These are phyloP conservation scores for Puccinia brachypodii DNA, from an alignment of 1,284 basidiomycete species.

Conservation along the genomic window DNA sequence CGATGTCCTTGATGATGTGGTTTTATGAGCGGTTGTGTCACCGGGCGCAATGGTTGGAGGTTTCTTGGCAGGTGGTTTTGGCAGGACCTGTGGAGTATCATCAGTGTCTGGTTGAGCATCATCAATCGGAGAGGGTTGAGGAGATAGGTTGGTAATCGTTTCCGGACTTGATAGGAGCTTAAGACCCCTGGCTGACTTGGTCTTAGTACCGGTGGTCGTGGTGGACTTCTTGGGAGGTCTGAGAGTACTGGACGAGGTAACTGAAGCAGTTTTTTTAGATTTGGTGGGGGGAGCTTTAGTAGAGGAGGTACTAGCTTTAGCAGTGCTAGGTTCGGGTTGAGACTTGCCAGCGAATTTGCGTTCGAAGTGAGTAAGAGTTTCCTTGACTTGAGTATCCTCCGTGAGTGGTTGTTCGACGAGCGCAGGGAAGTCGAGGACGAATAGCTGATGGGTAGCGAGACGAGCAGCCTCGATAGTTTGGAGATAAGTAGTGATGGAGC, in stretches of 20 bases:
- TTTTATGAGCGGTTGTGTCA: no score
- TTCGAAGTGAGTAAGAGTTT: not conserved
- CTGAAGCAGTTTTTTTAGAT: no score
- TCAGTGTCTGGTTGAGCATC: no score
- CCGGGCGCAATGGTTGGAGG: no score
- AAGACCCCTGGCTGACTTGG: not conserved
- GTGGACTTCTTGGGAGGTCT: not conserved
- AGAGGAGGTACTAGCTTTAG: not conserved
- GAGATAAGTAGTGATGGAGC: not conserved
- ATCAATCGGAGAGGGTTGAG: no score
- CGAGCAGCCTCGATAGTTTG: slow-evolving; percentile 20
- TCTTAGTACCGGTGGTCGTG: not conserved
- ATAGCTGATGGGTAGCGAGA: not conserved
- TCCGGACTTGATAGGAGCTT: not conserved
- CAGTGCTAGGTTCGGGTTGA: not conserved
- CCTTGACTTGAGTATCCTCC: not conserved
- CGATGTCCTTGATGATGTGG: no score
- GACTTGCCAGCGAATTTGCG: not conserved
- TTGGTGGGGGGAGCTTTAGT: no score
- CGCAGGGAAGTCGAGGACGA: not conserved
- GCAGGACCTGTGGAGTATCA: no score
- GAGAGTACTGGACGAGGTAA: not conserved
- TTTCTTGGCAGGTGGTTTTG: no score
- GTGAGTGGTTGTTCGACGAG: not conserved
- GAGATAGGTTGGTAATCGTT: not conserved